phyloP scores from a whole-genome alignment of 306 rosid species.

The Gastrolobium villosum region DNA sequence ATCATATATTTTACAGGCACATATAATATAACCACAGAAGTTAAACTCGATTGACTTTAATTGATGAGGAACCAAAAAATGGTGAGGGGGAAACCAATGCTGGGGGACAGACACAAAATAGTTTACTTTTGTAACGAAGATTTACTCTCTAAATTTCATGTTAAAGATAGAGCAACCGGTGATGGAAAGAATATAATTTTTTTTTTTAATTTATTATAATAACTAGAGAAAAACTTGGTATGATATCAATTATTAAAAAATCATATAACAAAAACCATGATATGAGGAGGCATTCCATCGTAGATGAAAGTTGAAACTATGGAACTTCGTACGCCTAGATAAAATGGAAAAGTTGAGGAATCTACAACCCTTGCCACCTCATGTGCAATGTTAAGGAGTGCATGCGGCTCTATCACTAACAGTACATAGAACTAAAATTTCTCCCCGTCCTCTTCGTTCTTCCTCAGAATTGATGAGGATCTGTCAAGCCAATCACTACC shows the following conservation, averaged over 20 bases:
- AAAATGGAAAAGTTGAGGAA: neutral
- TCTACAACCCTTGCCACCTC: slow-evolving; percentile 35
- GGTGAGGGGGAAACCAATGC: too few relatives aligned
- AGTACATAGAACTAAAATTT: slow-evolving; percentile 20
- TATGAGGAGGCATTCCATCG: neutral
- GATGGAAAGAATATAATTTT: neutral
- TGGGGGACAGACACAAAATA: neutral
- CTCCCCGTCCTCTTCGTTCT: neutral
- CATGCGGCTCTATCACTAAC: neutral
- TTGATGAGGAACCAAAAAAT: neutral
- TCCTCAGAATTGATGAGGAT: neutral
- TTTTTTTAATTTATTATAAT: neutral
- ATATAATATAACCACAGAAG: neutral
- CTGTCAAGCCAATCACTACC: neutral
- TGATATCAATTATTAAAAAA: neutral
- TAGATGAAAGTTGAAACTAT: slow-evolving; percentile 14
- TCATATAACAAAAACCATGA: neutral
- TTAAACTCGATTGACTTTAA: neutral
- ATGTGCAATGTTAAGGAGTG: slow-evolving; percentile 2
- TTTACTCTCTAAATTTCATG: neutral
- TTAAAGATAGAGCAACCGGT: neutral
- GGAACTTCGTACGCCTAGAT: slow-evolving; percentile 17
- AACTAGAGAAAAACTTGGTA: neutral
- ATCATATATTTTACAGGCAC: neutral
- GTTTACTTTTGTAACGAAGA: too few relatives aligned